phyloP scores from a whole-genome alignment of 2,329 filamentous ascomycete genomes.

The Diaporthe humulicola region DNA sequence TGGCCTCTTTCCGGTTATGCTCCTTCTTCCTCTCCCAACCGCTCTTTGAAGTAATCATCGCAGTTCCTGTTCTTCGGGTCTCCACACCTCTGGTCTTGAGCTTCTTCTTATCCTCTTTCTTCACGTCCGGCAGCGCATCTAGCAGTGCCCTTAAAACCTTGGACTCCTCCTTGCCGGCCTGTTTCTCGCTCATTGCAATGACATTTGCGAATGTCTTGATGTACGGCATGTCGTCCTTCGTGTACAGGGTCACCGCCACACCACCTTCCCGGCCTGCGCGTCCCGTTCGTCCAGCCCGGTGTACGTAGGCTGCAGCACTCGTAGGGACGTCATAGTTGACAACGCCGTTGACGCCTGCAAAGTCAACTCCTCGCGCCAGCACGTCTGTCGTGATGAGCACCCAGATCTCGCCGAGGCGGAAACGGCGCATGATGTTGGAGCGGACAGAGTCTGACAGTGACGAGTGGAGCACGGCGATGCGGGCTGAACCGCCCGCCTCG shows the following conservation, averaged over 20 bases:
- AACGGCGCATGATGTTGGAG: constrained; percentile 86
- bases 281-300: constrained; percentile 92
- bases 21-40: constrained; percentile 79
- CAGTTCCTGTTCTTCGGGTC: constrained; percentile 63
- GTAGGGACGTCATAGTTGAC: constrained; percentile 98
- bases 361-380: constrained; percentile 91
- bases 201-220: constrained; percentile 95
- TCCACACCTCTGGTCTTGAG: constrained; percentile 85
- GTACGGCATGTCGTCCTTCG: constrained; percentile 90
- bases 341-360: constrained; percentile 93
- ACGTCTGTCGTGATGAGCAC: constrained; percentile 96
- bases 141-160: constrained; percentile 88
- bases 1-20: constrained; percentile 75
- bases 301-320: constrained; percentile 91
- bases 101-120: constrained; percentile 86
- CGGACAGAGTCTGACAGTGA: constrained; percentile 83
- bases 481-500: constrained; percentile 84
- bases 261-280: constrained; percentile 89
- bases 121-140: constrained; percentile 85
- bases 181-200: constrained; percentile 84
- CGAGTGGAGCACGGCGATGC: constrained; percentile 92
- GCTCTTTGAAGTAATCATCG: constrained; percentile 86
- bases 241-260: constrained; percentile 93
- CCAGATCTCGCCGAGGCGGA: constrained; percentile 95
- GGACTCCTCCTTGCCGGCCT: constrained; percentile 69